phyloP scores from a whole-genome alignment of 2,329 filamentous ascomycete genomes.

The Hymenoscyphus linearis region DNA sequence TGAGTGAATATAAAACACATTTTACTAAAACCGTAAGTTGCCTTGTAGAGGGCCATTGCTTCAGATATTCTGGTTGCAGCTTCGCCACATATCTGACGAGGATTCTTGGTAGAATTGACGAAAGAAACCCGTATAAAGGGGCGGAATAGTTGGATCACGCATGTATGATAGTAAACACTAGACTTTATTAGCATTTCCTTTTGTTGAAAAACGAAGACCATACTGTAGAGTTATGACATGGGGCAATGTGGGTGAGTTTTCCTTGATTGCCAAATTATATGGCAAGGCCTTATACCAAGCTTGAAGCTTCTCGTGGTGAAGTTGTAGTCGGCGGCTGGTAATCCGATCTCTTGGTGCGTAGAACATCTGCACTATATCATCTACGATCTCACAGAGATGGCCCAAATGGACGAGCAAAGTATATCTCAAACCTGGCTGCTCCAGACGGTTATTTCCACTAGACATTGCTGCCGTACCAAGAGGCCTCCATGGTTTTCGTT shows the following conservation, averaged over 20 bases:
- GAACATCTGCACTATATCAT: constrained; percentile 52
- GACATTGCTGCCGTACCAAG: constrained; percentile 5
- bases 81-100: constrained; percentile 25
- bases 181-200: constrained; percentile 1
- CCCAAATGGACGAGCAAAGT: constrained; percentile 34
- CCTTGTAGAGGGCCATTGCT: constrained; percentile 20
- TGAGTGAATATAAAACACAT: constrained; percentile 23
- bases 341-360: constrained; percentile 63
- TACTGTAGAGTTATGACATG: constrained; percentile 53
- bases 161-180: constrained; percentile 65
- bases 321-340: constrained; percentile 57
- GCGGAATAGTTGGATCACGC: constrained; percentile 62
- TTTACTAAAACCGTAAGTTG: constrained; percentile 21
- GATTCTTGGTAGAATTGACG: constrained; percentile 18
- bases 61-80: constrained; percentile 28
- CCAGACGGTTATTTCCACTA: background rate
- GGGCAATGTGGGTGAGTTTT: constrained; percentile 37
- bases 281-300: constrained; percentile 66
- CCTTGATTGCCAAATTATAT: constrained; percentile 53
- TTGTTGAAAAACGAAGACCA: constrained; percentile 33
- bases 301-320: constrained; percentile 60
- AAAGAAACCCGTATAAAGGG: constrained; percentile 42
- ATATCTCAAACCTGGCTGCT: constrained; percentile 16
- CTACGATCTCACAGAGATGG: constrained; percentile 65
- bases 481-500: constrained; percentile 34